Evolutionary conservation across 768 basidiomycete genomes (phyloP), one percentile per base, ranked within the genome.

Genomic region (Suillus alpinus): DNA sequence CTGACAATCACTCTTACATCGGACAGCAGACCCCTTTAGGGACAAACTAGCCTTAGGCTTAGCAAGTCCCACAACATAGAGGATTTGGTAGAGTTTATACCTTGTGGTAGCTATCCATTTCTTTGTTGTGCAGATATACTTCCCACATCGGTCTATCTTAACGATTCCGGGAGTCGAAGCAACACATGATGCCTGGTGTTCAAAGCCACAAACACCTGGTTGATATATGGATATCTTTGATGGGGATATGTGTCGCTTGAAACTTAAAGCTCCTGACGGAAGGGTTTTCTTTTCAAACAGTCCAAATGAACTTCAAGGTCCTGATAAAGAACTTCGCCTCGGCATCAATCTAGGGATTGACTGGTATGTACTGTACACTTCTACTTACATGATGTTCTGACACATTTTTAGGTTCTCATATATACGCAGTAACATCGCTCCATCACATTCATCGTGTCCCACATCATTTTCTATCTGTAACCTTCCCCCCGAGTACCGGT

Each of bases 381-480:
- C 0, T 31, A 13, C 12, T 20, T 44, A 1, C 0, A 1, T 6
- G 20, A 0, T 13, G 20, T 23, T 20, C 20, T 44, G 20, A 44
- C 20, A 20, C 47, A 58, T 26, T 47, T 20, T 12, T 41, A 76
- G 76, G 76, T 75, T 77, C 57, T 77, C 73, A 0, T 76, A 77
- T 51, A 62, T 76, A 0, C 67, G 67, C 1, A 74, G 74, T 58
- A 69, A 69, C 6, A 75, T 76, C 47, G 65, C 73, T 1, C 73
- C 75, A 2, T 77, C 75, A 0, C 74, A 78, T 55, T 66, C 74
- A 0, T 77, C 72, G 8, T 67, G 71, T 40, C 74, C 75, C 0
- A 73, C 73, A 46, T 78, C 74, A 0, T 74, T 73, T 39, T 73
- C 64, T 18, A 63, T 78, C 8, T 63, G 69, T 32, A 76, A 77